Percentiles rank a stretch among this genome's conserved stretches.
These are phyloP conservation scores for Penicillium desertorum DNA, from an alignment of 495 filamentous ascomycete genomes.

Conservation along the genomic window DNA sequence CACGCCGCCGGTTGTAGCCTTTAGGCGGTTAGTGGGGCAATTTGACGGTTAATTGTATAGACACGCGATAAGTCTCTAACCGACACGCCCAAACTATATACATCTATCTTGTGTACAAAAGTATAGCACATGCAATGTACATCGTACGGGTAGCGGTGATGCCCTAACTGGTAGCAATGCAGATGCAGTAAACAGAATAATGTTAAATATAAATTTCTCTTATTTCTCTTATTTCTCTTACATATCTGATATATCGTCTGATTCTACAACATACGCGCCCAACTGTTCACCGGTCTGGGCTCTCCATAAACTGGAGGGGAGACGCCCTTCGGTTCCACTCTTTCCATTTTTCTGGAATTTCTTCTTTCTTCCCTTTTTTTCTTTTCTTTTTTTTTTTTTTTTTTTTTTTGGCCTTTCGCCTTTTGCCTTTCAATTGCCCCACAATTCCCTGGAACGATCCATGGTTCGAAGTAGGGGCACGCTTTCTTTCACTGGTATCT, in stretches of 20 bases:
- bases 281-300: neutral
- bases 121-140: neutral
- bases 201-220: neutral
- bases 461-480: slow-evolving; percentile 24
- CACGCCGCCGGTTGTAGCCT: slow-evolving; percentile 8
- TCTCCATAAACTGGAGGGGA: slow-evolving; percentile 1
- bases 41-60: neutral
- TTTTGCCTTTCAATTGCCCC: slow-evolving; percentile 18
- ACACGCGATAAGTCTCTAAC: slow-evolving; percentile 9
- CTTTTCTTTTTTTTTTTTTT: slow-evolving; percentile 1
- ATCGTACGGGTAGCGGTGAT: neutral
- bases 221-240: neutral
- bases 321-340: slow-evolving; percentile 11
- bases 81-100: neutral
- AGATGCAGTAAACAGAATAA: neutral
- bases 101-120: neutral
- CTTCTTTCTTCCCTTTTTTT: slow-evolving; percentile 7
- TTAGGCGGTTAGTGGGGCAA: neutral
- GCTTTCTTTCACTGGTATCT: slow-evolving; percentile 22
- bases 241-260: neutral
- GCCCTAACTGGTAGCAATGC: slow-evolving; percentile 4
- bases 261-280: neutral
- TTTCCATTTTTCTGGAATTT: slow-evolving; percentile 10
- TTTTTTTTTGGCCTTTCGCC: slow-evolving; percentile 14
- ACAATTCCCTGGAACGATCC: slow-evolving; percentile 18